Percentiles rank a stretch among this genome's conserved stretches.
Conservation (phyloP, 371 early-diverging fungal genomes). For the Massospora cicadina region DNA sequence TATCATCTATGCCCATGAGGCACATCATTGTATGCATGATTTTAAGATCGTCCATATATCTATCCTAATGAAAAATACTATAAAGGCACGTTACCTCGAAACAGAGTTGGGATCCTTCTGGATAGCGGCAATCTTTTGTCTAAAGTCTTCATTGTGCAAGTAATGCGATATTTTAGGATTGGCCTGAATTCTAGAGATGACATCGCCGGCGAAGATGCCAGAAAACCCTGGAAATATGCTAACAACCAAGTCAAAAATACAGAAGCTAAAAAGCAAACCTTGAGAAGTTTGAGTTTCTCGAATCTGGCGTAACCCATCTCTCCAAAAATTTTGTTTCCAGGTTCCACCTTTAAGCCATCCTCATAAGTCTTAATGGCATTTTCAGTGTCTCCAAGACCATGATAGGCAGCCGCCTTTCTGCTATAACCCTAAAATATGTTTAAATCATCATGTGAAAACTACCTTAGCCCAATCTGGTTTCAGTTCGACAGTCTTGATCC, state of each 20-base stretch:
- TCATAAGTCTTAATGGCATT: slow-evolving; percentile 57
- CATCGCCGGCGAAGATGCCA: slow-evolving; percentile 33
- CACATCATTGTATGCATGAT: slow-evolving; percentile 52
- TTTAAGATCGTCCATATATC: slow-evolving; percentile 35
- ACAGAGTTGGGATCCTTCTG: slow-evolving; percentile 35
- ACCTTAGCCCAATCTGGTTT: slow-evolving; percentile 74
- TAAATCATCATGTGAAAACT: background rate
- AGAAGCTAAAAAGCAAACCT: background rate
- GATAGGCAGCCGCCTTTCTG: slow-evolving; percentile 67
- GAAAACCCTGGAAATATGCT: slow-evolving; percentile 1
- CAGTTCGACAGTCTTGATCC: slow-evolving; percentile 54
- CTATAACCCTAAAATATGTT: slow-evolving; percentile 39
- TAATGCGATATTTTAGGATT: slow-evolving; percentile 52
- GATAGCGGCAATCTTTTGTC: slow-evolving; percentile 43
- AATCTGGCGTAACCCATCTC: slow-evolving; percentile 50
- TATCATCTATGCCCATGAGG: slow-evolving; percentile 48
- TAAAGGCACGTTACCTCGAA: slow-evolving; percentile 17
- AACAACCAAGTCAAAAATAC: background rate
- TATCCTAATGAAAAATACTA: background rate
- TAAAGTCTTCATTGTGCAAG: slow-evolving; percentile 50
- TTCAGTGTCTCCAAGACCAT: slow-evolving; percentile 38
- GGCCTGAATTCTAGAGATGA: slow-evolving; percentile 49
- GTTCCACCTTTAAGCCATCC: slow-evolving; percentile 55
- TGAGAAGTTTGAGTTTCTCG: slow-evolving; percentile 20
- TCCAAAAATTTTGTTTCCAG: slow-evolving; percentile 42